A percentile compares a stretch with the other conserved stretches of the same genome.
These are phyloP conservation scores for Scheffersomyces ergatensis DNA, from an alignment of 805 yeast genomes.

Conservation along the genomic window DNA sequence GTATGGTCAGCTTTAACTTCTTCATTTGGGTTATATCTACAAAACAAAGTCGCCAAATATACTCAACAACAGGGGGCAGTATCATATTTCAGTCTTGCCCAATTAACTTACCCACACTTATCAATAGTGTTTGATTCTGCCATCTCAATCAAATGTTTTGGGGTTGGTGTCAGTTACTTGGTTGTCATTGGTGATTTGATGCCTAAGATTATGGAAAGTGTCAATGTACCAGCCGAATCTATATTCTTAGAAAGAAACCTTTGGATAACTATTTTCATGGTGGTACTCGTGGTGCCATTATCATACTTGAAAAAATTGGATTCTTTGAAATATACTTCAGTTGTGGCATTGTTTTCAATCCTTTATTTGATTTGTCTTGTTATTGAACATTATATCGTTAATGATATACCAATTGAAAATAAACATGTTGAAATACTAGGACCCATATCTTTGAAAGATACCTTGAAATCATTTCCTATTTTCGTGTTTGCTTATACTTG, in stretches of 20 bases:
- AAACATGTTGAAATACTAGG: conserved; percentile 30
- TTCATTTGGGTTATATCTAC: conserved; percentile 60
- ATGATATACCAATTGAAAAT: conserved; percentile 16
- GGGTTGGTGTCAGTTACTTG: conserved; percentile 68
- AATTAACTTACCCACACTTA: conserved; percentile 67
- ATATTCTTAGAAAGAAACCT: conserved; percentile 39
- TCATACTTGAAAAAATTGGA: conserved; percentile 62
- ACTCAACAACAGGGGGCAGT: conserved; percentile 42
- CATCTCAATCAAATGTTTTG: conserved; percentile 75
- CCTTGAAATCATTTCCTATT: conserved; percentile 65
- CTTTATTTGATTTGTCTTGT: conserved; percentile 59
- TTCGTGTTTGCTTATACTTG: conserved; percentile 81
- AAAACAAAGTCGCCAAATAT: conserved; percentile 53
- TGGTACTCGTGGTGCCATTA: conserved; percentile 58
- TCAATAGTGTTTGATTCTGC: conserved; percentile 72
- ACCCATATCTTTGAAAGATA: conserved; percentile 37
- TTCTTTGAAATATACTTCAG: conserved; percentile 65
- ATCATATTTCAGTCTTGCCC: conserved; percentile 44
- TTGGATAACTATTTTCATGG: conserved; percentile 53
- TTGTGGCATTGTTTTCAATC: conserved; percentile 67
- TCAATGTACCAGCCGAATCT: conserved; percentile 22
- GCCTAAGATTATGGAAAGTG: conserved; percentile 52
- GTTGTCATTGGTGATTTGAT: conserved; percentile 76
- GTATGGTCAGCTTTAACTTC: conserved; percentile 46
- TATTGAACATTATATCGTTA: conserved; percentile 43